Percentiles rank a stretch among this genome's conserved stretches.
Conservation (phyloP, 2,329 filamentous ascomycete species). For the Colletotrichum noveboracense region DNA sequence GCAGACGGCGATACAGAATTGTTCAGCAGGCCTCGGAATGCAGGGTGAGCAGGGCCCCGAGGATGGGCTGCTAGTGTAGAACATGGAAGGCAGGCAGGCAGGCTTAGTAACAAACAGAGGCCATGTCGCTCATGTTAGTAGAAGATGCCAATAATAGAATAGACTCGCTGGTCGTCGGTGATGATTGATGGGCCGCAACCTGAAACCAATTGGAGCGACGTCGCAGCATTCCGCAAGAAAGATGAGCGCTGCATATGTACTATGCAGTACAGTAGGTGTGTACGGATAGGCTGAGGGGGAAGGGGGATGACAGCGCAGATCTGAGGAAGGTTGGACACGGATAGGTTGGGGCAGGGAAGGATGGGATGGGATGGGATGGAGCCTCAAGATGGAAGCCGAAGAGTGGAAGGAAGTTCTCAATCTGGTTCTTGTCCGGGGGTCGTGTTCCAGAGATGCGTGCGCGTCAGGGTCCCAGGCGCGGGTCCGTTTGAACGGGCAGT, state of each 20-base stretch:
- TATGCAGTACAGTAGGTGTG: neutral
- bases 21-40: neutral
- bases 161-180: neutral
- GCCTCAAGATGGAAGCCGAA: neutral
- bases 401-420: neutral
- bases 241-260: neutral
- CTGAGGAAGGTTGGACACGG: neutral
- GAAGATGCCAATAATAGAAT: neutral
- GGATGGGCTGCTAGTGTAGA: neutral
- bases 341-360: neutral
- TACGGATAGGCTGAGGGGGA: neutral
- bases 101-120: neutral
- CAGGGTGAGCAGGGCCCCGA: neutral
- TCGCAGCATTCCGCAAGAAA: neutral
- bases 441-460: conserved; percentile 10
- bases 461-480: neutral
- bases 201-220: conserved; percentile 10
- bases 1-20: neutral
- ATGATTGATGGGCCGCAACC: neutral
- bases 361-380: neutral
- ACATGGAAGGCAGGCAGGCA: neutral
- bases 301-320: neutral
- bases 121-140: neutral
- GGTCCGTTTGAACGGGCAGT: conserved; percentile 12
- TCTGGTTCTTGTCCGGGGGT: neutral